Conservation (phyloP, 371 early-diverging fungal species). For the Ordospora pajunii region DNA sequence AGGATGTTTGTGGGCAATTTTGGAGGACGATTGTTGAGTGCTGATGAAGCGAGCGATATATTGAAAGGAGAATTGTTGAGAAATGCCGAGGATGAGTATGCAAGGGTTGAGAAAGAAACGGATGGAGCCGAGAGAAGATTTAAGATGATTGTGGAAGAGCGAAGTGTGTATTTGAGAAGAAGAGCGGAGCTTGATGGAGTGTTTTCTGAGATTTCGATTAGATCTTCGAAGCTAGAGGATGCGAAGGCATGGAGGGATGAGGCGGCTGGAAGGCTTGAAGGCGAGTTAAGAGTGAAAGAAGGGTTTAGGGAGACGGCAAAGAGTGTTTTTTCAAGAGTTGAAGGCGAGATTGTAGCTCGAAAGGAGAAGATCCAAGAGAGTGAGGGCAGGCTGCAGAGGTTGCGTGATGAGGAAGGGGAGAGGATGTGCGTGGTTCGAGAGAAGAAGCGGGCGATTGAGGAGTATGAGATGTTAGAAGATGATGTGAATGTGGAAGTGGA, state of each 20-base stretch:
- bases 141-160: neutral
- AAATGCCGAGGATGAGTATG: neutral
- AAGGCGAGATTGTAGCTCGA: neutral
- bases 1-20: neutral
- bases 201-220: slow-evolving; percentile 6
- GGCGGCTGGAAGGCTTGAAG: neutral
- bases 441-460: slow-evolving; percentile 1
- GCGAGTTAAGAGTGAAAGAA: neutral
- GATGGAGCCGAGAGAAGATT: neutral
- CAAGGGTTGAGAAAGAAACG: neutral
- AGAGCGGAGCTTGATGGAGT: neutral
- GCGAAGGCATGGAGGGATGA: neutral
- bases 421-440: neutral
- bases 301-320: neutral
- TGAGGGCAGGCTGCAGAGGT: neutral
- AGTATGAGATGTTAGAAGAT: neutral
- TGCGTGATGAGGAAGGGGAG: neutral
- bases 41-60: neutral
- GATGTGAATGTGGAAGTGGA: neutral
- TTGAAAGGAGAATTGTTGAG: neutral
- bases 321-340: slow-evolving; percentile 3
- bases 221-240: neutral
- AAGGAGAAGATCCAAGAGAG: neutral
- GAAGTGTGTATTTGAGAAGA: neutral
- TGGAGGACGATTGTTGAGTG: neutral